A percentile compares a stretch with the other conserved stretches of the same genome.
Conservation (phyloP, 140 eudicot genomes). For the Anethum foeniculum region DNA sequence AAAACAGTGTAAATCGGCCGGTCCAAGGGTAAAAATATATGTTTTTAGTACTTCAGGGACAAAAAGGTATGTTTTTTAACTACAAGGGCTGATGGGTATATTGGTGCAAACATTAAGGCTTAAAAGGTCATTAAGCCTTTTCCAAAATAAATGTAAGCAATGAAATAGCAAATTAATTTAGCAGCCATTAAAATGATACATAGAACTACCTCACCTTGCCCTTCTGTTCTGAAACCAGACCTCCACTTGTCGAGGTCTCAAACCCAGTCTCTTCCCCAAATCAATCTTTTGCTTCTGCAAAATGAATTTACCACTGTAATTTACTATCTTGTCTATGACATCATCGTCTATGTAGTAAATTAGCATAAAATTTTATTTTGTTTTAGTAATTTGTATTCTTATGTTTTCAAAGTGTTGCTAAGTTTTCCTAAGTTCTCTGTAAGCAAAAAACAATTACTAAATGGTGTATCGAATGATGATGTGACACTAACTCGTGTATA, state of each 20-base stretch:
- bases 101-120: no score
- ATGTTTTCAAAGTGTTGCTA: neutral
- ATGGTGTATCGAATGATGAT: no score
- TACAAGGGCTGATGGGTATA: no score
- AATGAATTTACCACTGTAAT: conserved; percentile 2
- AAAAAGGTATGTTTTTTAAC: no score
- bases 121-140: no score
- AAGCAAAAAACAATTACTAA: neutral
- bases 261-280: conserved; percentile 55
- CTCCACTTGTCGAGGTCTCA: conserved; percentile 84
- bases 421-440: neutral
- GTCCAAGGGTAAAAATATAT: no score
- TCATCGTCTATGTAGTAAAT: no score
- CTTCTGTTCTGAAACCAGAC: conserved; percentile 91
- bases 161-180: no score
- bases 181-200: neutral
- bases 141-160: neutral
- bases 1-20: no score
- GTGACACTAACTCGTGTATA: no score
- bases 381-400: neutral
- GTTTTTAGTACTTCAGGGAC: no score
- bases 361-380: no score
- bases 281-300: conserved; percentile 71
- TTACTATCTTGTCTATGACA: neutral
- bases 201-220: conserved; percentile 55